Percentiles rank a stretch among this genome's conserved stretches.
Evolutionary conservation across 1,284 basidiomycete genomes (phyloP).

Genomic region (Ustilago lituana): DNA sequence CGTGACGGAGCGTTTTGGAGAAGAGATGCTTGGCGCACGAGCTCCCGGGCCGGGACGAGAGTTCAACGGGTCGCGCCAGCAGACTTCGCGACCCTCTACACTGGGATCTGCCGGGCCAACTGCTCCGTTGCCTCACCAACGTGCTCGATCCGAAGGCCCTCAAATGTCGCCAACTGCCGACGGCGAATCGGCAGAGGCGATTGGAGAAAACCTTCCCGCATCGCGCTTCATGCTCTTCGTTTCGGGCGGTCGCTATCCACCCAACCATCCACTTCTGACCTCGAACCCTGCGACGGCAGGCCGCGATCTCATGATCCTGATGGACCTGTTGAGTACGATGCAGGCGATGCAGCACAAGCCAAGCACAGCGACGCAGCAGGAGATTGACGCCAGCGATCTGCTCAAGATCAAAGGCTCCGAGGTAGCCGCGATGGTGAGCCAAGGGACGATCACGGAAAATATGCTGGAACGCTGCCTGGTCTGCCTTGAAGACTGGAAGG

Average conservation of each 20-base stretch:
- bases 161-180: not conserved
- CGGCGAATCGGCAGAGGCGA: slow-evolving; percentile 1
- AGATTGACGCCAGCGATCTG: slow-evolving; percentile 58
- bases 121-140: slow-evolving; percentile 9
- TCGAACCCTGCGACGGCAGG: slow-evolving; percentile 55
- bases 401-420: slow-evolving; percentile 41
- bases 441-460: slow-evolving; percentile 59
- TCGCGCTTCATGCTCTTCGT: slow-evolving; percentile 65
- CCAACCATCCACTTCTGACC: slow-evolving; percentile 60
- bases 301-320: slow-evolving; percentile 64
- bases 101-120: slow-evolving; percentile 17
- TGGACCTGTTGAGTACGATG: slow-evolving; percentile 62
- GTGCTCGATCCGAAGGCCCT: slow-evolving; percentile 19
- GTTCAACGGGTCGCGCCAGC: slow-evolving; percentile 23
- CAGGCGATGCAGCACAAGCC: slow-evolving; percentile 56
- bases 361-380: slow-evolving; percentile 53
- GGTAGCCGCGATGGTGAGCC: slow-evolving; percentile 28
- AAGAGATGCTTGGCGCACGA: slow-evolving; percentile 23
- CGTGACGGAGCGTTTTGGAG: slow-evolving; percentile 47
- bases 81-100: slow-evolving; percentile 36
- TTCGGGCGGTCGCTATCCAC: slow-evolving; percentile 60
- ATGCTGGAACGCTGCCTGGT: slow-evolving; percentile 62
- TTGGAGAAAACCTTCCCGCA: slow-evolving; percentile 31
- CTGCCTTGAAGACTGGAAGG: slow-evolving; percentile 63
- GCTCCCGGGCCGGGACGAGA: slow-evolving; percentile 24